Base-by-base conservation (phyloP, 1,139 yeast genomes). In the Blastobotrys malaysiensis region DNA sequence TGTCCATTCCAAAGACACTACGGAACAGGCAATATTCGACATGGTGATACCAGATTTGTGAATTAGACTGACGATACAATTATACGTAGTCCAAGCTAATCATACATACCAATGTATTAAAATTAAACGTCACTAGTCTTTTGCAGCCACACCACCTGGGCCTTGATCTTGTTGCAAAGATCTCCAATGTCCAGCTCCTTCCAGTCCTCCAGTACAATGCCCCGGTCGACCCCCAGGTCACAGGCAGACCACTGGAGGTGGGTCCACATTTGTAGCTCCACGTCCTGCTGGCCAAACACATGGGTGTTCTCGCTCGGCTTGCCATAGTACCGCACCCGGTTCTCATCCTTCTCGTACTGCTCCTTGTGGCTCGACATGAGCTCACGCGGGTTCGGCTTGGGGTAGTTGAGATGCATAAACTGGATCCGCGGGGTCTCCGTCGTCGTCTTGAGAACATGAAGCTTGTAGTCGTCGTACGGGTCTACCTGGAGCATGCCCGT, bases 401-500 rank as follows among this genome's bases (percentile, higher is more conserved):
- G 86, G 72, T 76, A 81, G 65, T 84, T 83, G 51, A 86, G 80
- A 65, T 86, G 90, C 54, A 84, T 79, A 61, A 85, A 84, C 60
- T 81, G 65, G 45, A 79, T 71, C 19, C 75, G 64, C 1, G 84
- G 80, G 7, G 69, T 70, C 45, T 58, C 57, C 58, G 61, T 55
- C 50, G 61, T 50, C 4, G 56, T 55, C n/a, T 54, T 54, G 27
- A 56, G 48, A 20, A 52, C 63, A 27, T 52, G 45, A 31, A 55
- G 45, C 43, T 57, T 57, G 63, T 67, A 82, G 66, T 85, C 91
- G 55, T 78, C 82, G 9, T 76, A 76, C 0, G 91, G 88, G 64
- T 84, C 83, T 59, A 72, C 81, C 66, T 86, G 93, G 2, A 86
- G 86, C 91, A 86, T 85, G n/a, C 87, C 89, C n/a, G 83, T 79